These are phyloP conservation scores for Harringtonia aguacate DNA, from an alignment of 2,329 filamentous ascomycete genomes.

Conservation along the genomic window DNA sequence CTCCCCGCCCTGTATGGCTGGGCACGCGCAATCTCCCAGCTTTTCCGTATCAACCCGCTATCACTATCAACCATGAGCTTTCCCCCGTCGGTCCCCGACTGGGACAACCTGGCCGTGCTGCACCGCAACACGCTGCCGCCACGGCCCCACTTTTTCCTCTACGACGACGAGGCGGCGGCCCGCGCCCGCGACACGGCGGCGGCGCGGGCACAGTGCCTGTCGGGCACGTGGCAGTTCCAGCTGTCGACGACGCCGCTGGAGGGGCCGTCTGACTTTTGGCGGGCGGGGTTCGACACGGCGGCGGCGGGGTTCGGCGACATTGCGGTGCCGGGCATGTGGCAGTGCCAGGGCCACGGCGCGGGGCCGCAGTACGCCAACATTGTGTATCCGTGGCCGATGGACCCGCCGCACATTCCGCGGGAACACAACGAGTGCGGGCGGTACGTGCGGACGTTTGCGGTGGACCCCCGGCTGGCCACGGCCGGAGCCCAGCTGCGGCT, in stretches of 20 bases:
- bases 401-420: slow-evolving; percentile 50
- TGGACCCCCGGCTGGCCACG: slow-evolving; percentile 35
- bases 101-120: slow-evolving; percentile 48
- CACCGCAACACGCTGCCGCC: slow-evolving; percentile 48
- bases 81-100: slow-evolving; percentile 32
- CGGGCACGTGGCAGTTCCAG: slow-evolving; percentile 38
- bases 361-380: slow-evolving; percentile 61
- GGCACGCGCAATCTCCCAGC: too few relatives aligned
- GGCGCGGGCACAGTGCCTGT: background rate
- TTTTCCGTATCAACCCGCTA: background rate
- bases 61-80: background rate
- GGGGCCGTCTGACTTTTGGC: slow-evolving; percentile 31
- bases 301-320: slow-evolving; percentile 37
- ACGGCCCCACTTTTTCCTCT: slow-evolving; percentile 45
- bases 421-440: slow-evolving; percentile 59
- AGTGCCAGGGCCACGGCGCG: slow-evolving; percentile 53
- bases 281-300: slow-evolving; percentile 22
- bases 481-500: slow-evolving; percentile 38
- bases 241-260: slow-evolving; percentile 33
- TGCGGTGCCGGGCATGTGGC: slow-evolving; percentile 59
- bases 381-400: slow-evolving; percentile 53
- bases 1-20: too few relatives aligned
- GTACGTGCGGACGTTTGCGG: slow-evolving; percentile 44
- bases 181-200: background rate
- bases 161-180: slow-evolving; percentile 24